Conservation (phyloP, 2,329 filamentous ascomycete genomes). For the Pestalotiopsis sp. region DNA sequence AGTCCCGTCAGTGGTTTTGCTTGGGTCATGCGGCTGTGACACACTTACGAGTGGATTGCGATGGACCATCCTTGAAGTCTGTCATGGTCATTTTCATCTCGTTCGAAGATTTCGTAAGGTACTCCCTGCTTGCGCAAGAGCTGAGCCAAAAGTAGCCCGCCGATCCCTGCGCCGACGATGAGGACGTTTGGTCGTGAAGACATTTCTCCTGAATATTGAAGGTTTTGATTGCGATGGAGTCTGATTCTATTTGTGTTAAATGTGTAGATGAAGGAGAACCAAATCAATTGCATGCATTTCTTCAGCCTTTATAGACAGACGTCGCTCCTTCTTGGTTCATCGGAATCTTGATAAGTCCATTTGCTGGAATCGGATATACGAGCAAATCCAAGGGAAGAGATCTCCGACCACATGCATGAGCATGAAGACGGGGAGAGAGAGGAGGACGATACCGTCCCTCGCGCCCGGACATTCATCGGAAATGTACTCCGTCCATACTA, state of each 20-base stretch:
- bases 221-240: background rate
- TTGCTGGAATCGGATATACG: background rate
- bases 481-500: background rate
- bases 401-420: background rate
- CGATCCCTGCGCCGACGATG: slow-evolving; percentile 1
- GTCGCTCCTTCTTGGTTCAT: background rate
- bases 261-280: background rate
- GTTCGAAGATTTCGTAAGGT: slow-evolving; percentile 1
- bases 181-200: background rate
- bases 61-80: slow-evolving; percentile 1
- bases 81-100: background rate
- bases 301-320: background rate
- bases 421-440: background rate
- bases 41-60: background rate
- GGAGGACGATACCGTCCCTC: background rate
- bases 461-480: background rate
- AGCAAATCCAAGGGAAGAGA: background rate
- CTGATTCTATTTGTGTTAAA: background rate
- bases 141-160: background rate
- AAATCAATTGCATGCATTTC: background rate
- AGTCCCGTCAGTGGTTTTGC: background rate
- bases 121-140: background rate
- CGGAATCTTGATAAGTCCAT: background rate
- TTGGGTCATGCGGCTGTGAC: background rate
- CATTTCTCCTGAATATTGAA: background rate